Evolutionary conservation across 306 rosid species (phyloP), one percentile per base, ranked within the genome.

Genomic region (Inga laurina): DNA sequence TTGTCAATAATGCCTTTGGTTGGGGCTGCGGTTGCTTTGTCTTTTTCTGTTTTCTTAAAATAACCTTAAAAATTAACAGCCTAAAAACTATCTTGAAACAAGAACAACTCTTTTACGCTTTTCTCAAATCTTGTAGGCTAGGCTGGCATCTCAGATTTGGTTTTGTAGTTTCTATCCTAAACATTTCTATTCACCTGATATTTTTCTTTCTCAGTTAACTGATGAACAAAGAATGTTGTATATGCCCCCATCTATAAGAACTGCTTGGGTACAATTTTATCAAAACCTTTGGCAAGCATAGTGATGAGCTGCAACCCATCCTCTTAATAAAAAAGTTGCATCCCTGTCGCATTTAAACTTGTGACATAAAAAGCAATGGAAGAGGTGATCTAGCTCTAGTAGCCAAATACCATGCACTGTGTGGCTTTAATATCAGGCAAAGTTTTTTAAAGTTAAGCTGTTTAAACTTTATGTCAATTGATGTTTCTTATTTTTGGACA

Each of bases 261-360:
- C 39, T 68, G 39, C 49, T 8, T 81, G 39, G 54, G 49, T 79
- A 30, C 66, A 54, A 48, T 69, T 73, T 75, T 59, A 46, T 59
- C 0, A 9, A 30, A 67, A 84, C 69, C 30, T 8, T 49, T n/a
- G 34, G 18, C 15, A 49, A 49, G 54, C 54, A 11, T 49, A 49
- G 18, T 49, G 54, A 49, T 49, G 6, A 49, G 54, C 19, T 49
- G 13, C 49, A 45, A 49, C 16, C 54, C 54, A 12, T 49, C 54
- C 54, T 49, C 54, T 49, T 13, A 14, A 16, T 49, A 3, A 49
- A 49, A 10, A 49, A 14, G 19, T 49, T 48, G 66, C 66, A 10
- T 13, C 32, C 5, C 15, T 22, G 12, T 22, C 0, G 10, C 11
- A 22, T 21, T n/a, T 59, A 22, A n/a, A 59, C 32, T 59, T 15